phyloP scores from a whole-genome alignment of 305 asterid genomes.

The Vinca major region DNA sequence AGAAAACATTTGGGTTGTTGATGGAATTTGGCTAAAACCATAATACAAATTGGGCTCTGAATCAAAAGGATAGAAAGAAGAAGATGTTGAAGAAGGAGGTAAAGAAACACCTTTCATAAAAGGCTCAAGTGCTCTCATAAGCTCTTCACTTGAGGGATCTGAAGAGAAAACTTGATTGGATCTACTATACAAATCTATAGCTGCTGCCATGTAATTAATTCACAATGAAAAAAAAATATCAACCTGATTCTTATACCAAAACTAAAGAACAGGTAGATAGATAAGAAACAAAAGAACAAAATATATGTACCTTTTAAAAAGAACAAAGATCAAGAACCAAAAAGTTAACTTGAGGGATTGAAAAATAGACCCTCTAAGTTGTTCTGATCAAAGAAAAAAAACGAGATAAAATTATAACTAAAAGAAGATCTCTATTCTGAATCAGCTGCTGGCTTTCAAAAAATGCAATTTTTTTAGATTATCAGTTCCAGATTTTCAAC shows the following conservation, averaged over 20 bases:
- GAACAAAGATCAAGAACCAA: no score
- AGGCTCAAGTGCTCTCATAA: conserved; percentile 81
- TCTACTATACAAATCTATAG: conserved; percentile 37
- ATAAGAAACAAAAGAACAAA: conserved; percentile 17
- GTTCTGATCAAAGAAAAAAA: conserved; percentile 18
- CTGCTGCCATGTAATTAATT: conserved; percentile 48
- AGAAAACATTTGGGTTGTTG: conserved; percentile 41
- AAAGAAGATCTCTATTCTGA: conserved; percentile 58
- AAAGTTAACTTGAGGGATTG: conserved; percentile 33
- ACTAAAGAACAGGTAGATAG: conserved; percentile 30
- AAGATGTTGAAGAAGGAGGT: conserved; percentile 17
- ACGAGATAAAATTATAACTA: conserved; percentile 1
- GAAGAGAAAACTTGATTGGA: conserved; percentile 29
- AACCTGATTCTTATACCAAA: conserved; percentile 32
- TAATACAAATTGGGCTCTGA: conserved; percentile 29
- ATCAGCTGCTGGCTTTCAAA: conserved; percentile 88
- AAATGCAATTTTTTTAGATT: conserved; percentile 11
- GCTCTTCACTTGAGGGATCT: conserved; percentile 69
- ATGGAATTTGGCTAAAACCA: conserved; percentile 31
- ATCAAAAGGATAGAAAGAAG: conserved; percentile 21
- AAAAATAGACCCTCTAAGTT: conserved; percentile 49
- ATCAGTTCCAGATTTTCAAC: conserved; percentile 15
- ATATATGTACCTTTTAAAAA: not conserved
- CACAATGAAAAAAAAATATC: not conserved
- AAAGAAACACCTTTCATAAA: conserved; percentile 57